phyloP scores from a whole-genome alignment of 148 eudicot genomes.

The Vaccinium myrtillus region DNA sequence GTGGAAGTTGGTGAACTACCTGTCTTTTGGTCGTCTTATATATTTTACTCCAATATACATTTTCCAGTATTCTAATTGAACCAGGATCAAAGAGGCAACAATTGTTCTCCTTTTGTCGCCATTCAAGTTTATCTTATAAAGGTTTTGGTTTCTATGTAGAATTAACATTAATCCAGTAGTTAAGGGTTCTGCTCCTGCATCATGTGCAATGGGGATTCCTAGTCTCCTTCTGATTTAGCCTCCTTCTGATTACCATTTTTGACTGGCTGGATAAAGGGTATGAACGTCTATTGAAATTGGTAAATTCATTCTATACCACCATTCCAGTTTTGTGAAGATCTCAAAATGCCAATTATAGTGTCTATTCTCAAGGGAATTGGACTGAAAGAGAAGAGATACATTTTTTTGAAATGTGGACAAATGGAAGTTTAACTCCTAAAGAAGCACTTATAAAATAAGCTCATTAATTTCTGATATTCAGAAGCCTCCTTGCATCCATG shows the following conservation, averaged over 20 bases:
- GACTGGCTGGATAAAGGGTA: background rate
- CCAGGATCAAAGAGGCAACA: background rate
- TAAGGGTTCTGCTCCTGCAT: background rate
- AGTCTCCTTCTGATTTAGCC: background rate
- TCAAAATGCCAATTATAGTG: too few relatives aligned
- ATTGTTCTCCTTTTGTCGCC: background rate
- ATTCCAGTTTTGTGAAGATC: too few relatives aligned
- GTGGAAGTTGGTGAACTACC: background rate
- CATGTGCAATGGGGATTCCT: background rate
- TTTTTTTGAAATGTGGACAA: too few relatives aligned
- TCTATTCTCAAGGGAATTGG: too few relatives aligned
- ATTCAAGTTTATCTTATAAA: background rate
- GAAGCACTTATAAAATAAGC: background rate
- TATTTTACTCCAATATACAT: background rate
- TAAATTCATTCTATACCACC: background rate
- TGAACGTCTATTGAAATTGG: background rate
- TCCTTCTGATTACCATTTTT: background rate
- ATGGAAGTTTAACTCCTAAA: too few relatives aligned
- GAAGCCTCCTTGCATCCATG: background rate
- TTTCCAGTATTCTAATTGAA: background rate
- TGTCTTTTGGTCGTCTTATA: background rate
- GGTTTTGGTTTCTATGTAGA: background rate
- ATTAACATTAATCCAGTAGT: background rate
- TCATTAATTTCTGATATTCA: background rate
- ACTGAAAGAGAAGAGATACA: too few relatives aligned